phyloP scores from a whole-genome alignment of 495 filamentous ascomycete genomes.

The Lineolata rhizophorae region DNA sequence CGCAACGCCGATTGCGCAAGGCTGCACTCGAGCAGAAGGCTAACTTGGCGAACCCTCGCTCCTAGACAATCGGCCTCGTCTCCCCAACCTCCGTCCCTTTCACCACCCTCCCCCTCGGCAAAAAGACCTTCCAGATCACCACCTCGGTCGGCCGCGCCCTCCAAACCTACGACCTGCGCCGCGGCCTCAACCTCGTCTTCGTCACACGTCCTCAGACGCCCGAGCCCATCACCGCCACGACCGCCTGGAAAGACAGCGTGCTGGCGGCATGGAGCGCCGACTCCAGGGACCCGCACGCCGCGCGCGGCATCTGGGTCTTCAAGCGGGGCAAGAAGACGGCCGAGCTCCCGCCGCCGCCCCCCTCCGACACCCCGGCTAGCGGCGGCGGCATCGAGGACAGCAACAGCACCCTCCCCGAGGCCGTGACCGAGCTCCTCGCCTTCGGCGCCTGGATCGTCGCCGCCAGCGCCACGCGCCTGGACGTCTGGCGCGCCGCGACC shows the following conservation, averaged over 20 bases:
- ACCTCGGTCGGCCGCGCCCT: constrained; percentile 76
- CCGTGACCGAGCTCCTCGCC: constrained; percentile 54
- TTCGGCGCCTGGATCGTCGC: constrained; percentile 88
- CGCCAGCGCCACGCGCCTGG: constrained; percentile 48
- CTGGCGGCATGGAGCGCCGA: constrained; percentile 66
- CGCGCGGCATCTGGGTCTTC: constrained; percentile 74
- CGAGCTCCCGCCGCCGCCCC: constrained; percentile 38
- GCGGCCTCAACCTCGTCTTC: constrained; percentile 77
- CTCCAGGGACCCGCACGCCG: constrained; percentile 15
- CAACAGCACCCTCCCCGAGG: constrained; percentile 36
- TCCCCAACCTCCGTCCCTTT: constrained; percentile 81
- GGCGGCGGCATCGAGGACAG: too few species aligned
- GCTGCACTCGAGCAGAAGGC: too few species aligned
- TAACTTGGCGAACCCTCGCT: not conserved
- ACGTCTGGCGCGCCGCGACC: constrained; percentile 72
- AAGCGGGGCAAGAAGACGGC: constrained; percentile 76
- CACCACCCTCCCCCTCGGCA: constrained; percentile 66
- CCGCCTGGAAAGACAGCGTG: constrained; percentile 69
- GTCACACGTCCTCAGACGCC: constrained; percentile 79
- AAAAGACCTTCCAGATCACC: constrained; percentile 89
- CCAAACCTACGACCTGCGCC: constrained; percentile 84
- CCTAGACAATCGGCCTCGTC: constrained; percentile 64
- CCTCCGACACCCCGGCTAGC: too few species aligned
- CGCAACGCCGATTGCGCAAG: too few species aligned
- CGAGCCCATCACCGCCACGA: constrained; percentile 60